Evolutionary conservation across 2,329 filamentous ascomycete genomes (phyloP), one percentile per base, ranked within the genome.

Genomic region (Phoma sp.): DNA sequence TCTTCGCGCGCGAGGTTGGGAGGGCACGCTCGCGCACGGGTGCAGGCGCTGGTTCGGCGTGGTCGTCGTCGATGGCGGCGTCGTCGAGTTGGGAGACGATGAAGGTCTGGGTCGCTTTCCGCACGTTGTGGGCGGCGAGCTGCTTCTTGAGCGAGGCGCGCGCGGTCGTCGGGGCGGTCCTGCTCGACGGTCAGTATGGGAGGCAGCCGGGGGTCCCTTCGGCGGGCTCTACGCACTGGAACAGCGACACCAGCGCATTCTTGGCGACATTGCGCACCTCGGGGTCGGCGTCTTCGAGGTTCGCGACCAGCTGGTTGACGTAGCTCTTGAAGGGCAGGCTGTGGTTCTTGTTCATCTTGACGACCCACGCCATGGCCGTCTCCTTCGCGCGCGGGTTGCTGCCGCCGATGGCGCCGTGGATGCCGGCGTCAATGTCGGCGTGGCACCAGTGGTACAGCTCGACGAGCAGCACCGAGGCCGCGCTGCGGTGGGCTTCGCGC

Each of bases 91-190:
- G 88, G 49, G 89, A 85, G 38, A 93, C 83, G 57, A 98, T 95
- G 59, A 89, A 88, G 50, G 87, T 84, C 58, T 91, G 89, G 67
- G 96, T 97, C 12, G 91, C 89, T 57, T 92, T 91, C 36, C 93
- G 86, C 42, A 98, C 91, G 67, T 92, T 92, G 74, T 90, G 90
- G 67, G 86, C 87, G 71, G 90, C 88, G 55, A 98, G 81, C 75
- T 96, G 92, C 70, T 86, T 89, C 78, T 95, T 95, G 28, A 98
- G 79, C 68, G 97, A 93, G 2, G 89, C 89, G 74, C 96, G 96
- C 42, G 93, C 93, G 51, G 87, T 82, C 61, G 90, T 88, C 14
- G 92, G 90, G 0, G 92, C 92, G 67, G 85, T 87, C 60, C 89
- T 91, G 47, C 34, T 26, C 12, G 6, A 18, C 20, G n/a, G 48